A percentile compares a stretch with the other conserved stretches of the same genome.
Conservation (phyloP, 2,329 filamentous ascomycete genomes). For the Iodosphaeria phyllophila region DNA sequence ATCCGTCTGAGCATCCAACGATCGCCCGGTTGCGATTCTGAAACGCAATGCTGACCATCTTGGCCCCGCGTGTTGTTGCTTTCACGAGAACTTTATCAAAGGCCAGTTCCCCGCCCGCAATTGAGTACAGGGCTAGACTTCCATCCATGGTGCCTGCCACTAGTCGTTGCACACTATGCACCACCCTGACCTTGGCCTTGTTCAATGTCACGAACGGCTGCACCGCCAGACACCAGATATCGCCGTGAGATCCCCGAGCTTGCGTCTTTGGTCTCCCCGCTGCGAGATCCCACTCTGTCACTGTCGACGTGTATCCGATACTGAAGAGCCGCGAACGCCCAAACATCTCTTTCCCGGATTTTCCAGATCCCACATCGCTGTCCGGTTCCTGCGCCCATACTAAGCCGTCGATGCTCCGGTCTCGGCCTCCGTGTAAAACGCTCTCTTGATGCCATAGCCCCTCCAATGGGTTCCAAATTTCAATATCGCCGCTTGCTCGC, state of each 20-base stretch:
- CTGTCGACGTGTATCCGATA: constrained; percentile 78
- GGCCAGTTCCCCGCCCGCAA: constrained; percentile 64
- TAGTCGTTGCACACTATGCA: no score
- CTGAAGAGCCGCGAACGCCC: constrained; percentile 82
- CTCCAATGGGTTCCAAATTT: constrained; percentile 84
- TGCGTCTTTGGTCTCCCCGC: constrained; percentile 61
- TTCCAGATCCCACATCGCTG: constrained; percentile 45
- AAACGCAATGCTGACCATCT: constrained; percentile 82
- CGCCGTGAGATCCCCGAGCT: constrained; percentile 80
- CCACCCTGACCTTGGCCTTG: constrained; percentile 24
- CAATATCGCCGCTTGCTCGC: constrained; percentile 85
- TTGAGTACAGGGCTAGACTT: constrained; percentile 70
- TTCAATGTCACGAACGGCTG: constrained; percentile 37
- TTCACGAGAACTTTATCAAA: constrained; percentile 62
- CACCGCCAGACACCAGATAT: constrained; percentile 89
- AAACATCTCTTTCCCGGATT: constrained; percentile 38
- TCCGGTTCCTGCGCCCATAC: constrained; percentile 81
- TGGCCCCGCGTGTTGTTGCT: constrained; percentile 64
- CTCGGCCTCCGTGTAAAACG: constrained; percentile 65
- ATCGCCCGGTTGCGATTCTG: constrained; percentile 69
- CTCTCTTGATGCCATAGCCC: constrained; percentile 82
- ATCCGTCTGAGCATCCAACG: constrained; percentile 89
- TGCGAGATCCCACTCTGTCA: constrained; percentile 89
- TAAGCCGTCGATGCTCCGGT: constrained; percentile 75
- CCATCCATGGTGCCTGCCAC: constrained; percentile 84